A percentile compares a stretch with the other conserved stretches of the same genome.
Evolutionary conservation across 2,329 filamentous ascomycete species (phyloP).

Genomic region (Magnaporthales sp.): DNA sequence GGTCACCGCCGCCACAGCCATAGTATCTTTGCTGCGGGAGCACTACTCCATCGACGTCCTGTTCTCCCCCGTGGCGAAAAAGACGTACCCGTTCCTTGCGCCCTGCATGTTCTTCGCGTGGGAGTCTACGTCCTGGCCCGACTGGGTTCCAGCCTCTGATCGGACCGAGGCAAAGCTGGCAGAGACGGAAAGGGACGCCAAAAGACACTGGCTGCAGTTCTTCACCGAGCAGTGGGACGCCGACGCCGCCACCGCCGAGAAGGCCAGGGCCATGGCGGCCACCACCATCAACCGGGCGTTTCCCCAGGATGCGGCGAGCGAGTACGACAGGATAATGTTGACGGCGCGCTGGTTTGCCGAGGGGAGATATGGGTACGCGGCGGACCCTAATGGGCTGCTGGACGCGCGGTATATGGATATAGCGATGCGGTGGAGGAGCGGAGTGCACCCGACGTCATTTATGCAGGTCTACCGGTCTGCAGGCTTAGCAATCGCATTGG

Average conservation of each 20-base stretch:
- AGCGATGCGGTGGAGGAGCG: background rate
- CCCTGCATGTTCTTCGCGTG: constrained; percentile 1
- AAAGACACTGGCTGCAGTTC: background rate
- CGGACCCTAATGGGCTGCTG: background rate
- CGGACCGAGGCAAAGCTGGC: background rate
- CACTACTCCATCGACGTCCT: background rate
- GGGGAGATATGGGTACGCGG: background rate
- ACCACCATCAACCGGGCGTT: background rate
- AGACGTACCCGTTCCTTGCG: background rate
- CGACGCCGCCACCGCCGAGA: background rate
- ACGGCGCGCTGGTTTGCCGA: background rate
- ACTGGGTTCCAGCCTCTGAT: background rate
- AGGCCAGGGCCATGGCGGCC: background rate
- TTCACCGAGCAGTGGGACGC: background rate
- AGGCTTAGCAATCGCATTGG: background rate
- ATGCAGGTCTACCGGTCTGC: background rate
- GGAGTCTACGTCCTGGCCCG: constrained; percentile 2
- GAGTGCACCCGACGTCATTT: background rate
- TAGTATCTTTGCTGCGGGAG: background rate
- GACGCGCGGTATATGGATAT: background rate
- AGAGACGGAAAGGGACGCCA: background rate
- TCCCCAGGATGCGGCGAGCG: background rate
- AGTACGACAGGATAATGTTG: background rate
- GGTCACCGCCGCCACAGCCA: background rate
- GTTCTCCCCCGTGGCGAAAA: background rate